Percentiles rank a stretch among this genome's conserved stretches.
These are phyloP conservation scores for Dictyostelium capitatum DNA, from an alignment of 78 protist genomes.

Conservation along the genomic window DNA sequence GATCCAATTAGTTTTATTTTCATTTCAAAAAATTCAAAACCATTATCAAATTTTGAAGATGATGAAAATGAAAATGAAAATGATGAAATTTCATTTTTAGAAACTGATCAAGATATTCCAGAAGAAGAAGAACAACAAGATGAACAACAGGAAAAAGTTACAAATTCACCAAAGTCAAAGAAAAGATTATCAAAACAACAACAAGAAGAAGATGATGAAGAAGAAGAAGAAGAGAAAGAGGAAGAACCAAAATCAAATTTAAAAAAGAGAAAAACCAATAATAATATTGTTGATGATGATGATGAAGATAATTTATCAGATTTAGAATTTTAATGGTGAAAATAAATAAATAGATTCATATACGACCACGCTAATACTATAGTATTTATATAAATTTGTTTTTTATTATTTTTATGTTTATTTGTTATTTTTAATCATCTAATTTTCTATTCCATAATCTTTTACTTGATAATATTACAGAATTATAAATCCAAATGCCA, in stretches of 20 bases:
- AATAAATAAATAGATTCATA: neutral
- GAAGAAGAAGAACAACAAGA: conserved; percentile 8
- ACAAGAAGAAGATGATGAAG: neutral
- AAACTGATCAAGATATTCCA: neutral
- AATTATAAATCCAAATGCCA: conserved; percentile 58
- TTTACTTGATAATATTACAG: neutral
- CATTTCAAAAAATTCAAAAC: conserved; percentile 1
- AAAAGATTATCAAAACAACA: neutral
- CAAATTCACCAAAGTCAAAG: neutral
- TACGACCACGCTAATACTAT: no score
- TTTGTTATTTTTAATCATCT: conserved; percentile 1
- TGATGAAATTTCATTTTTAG: conserved; percentile 41
- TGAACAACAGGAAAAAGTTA: neutral
- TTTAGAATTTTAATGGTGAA: neutral
- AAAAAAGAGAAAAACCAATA: neutral
- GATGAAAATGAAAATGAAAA: neutral
- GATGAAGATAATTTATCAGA: conserved; percentile 19
- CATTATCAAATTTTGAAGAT: neutral
- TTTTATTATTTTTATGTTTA: neutral
- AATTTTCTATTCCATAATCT: conserved; percentile 30
- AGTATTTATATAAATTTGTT: neutral
- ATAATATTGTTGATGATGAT: neutral
- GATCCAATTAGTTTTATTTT: conserved; percentile 16
- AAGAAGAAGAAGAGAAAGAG: conserved; percentile 27
- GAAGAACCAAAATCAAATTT: neutral